A percentile compares a stretch with the other conserved stretches of the same genome.
Evolutionary conservation across 2,329 filamentous ascomycete species (phyloP).

Genomic region (Penicillium sp.): DNA sequence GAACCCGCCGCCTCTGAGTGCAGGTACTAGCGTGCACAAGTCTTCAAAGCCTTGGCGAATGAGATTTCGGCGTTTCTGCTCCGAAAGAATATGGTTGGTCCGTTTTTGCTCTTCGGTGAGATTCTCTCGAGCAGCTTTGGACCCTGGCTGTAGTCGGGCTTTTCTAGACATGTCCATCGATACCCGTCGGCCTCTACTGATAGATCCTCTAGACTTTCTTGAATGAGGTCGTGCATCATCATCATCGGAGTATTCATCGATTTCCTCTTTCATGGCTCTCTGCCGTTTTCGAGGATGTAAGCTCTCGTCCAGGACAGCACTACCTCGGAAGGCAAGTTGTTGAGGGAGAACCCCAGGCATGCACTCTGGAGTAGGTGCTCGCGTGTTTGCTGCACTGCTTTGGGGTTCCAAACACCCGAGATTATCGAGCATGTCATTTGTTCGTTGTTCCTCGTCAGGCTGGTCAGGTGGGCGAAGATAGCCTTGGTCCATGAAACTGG

Average conservation of each 20-base stretch:
- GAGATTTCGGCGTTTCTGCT: constrained; percentile 78
- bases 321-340: constrained; percentile 5
- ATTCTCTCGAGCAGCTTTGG: constrained; percentile 53
- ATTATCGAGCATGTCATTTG: constrained; percentile 55
- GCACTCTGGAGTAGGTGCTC: constrained; percentile 55
- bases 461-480: constrained; percentile 58
- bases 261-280: constrained; percentile 40
- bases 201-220: constrained; percentile 51
- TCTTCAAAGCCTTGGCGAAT: constrained; percentile 83
- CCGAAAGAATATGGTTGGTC: constrained; percentile 81
- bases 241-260: constrained; percentile 32
- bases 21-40: constrained; percentile 72
- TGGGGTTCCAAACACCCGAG: constrained; percentile 58
- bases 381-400: constrained; percentile 59
- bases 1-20: constrained; percentile 68
- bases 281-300: constrained; percentile 34
- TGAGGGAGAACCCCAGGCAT: constrained; percentile 15
- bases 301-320: constrained; percentile 20
- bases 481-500: constrained; percentile 60
- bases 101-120: constrained; percentile 76
- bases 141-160: constrained; percentile 26
- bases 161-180: constrained; percentile 40
- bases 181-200: constrained; percentile 32
- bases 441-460: constrained; percentile 58
- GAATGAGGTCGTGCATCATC: constrained; percentile 38